These are phyloP conservation scores for Talaromyces sp. DNA, from an alignment of 2,329 filamentous ascomycete species.

Conservation along the genomic window DNA sequence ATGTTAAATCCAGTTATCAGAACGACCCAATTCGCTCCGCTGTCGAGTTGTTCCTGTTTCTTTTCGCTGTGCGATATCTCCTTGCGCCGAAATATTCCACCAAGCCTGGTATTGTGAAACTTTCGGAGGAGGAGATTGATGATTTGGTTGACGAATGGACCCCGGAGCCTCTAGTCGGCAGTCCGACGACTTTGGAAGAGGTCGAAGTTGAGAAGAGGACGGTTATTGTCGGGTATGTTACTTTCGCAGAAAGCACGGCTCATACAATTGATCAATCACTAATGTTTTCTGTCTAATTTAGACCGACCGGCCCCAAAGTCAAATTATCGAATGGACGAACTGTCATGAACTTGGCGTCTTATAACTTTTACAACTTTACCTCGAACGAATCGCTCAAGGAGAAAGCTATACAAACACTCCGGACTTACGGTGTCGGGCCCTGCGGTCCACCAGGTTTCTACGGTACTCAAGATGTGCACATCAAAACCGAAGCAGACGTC, in stretches of 20 bases:
- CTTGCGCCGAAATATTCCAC: slow-evolving; percentile 91
- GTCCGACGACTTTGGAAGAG: slow-evolving; percentile 72
- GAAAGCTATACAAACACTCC: slow-evolving; percentile 88
- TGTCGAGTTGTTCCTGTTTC: slow-evolving; percentile 87
- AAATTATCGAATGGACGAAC: slow-evolving; percentile 86
- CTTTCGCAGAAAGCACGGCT: neutral
- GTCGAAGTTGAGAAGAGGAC: slow-evolving; percentile 80
- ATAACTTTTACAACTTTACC: slow-evolving; percentile 98
- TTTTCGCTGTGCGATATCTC: slow-evolving; percentile 94
- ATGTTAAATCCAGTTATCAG: slow-evolving; percentile 96
- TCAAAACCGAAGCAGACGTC: slow-evolving; percentile 93
- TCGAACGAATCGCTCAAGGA: slow-evolving; percentile 90
- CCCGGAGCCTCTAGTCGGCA: slow-evolving; percentile 82
- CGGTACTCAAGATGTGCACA: slow-evolving; percentile 95
- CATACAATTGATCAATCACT: neutral
- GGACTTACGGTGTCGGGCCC: slow-evolving; percentile 93
- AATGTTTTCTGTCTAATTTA: slow-evolving; percentile 37
- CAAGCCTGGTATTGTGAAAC: slow-evolving; percentile 82
- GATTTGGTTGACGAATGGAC: slow-evolving; percentile 96
- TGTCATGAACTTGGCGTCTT: slow-evolving; percentile 88
- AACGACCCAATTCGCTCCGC: slow-evolving; percentile 92
- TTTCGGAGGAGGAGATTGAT: slow-evolving; percentile 95
- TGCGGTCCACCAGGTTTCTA: slow-evolving; percentile 98
- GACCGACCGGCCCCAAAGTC: slow-evolving; percentile 83
- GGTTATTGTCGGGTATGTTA: slow-evolving; percentile 76